These are phyloP conservation scores for Pinus albicaulis DNA, from an alignment of 75 land plant genomes.

Conservation along the genomic window DNA sequence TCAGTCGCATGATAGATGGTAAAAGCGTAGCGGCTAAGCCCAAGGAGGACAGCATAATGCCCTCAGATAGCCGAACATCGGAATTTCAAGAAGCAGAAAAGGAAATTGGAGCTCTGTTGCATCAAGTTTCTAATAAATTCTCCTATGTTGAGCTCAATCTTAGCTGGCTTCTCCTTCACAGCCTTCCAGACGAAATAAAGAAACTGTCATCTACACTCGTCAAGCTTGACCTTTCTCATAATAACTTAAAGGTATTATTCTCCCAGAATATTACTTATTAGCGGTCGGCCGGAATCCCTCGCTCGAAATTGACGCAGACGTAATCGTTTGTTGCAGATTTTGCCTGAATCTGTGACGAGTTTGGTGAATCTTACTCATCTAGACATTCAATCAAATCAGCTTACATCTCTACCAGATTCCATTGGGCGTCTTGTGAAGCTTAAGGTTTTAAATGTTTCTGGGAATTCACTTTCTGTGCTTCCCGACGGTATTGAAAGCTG, in stretches of 20 bases:
- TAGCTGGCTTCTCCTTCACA: background rate
- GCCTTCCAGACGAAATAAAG: background rate
- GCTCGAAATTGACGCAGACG: background rate
- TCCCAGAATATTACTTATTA: too few relatives aligned
- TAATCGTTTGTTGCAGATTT: constrained; percentile 16
- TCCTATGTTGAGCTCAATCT: background rate
- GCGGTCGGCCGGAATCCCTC: too few relatives aligned
- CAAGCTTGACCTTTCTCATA: constrained; percentile 54
- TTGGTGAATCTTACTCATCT: constrained; percentile 47
- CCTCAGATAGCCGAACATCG: background rate
- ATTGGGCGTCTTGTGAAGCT: constrained; percentile 66
- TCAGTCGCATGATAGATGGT: background rate
- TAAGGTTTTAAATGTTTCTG: constrained; percentile 58
- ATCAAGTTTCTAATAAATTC: background rate
- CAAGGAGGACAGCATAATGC: background rate
- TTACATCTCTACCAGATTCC: constrained; percentile 55
- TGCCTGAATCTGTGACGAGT: constrained; percentile 55
- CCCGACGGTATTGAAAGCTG: constrained; percentile 75
- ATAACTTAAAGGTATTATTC: constrained; percentile 45
- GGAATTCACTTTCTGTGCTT: constrained; percentile 57
- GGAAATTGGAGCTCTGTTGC: background rate
- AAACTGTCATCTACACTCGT: constrained; percentile 16
- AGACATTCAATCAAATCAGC: constrained; percentile 62
- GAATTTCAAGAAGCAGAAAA: background rate
- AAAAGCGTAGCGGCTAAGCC: background rate